A percentile compares a stretch with the other conserved stretches of the same genome.
Evolutionary conservation across 2,329 filamentous ascomycete species (phyloP).

Genomic region (Coniochaeta sp.): DNA sequence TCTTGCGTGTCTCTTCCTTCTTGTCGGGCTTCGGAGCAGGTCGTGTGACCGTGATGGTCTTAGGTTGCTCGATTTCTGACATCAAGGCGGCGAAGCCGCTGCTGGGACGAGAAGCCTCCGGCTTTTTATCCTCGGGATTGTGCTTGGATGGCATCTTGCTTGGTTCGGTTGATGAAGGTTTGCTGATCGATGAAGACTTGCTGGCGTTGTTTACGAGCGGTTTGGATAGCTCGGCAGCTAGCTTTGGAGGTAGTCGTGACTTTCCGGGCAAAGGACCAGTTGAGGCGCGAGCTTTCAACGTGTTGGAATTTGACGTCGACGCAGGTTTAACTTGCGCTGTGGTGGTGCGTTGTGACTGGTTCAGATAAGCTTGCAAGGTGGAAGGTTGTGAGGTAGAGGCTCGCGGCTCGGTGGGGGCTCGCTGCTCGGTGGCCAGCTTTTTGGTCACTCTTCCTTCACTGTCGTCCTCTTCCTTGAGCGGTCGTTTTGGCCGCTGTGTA

Average conservation of each 20-base stretch:
- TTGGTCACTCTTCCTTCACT: conserved; percentile 26
- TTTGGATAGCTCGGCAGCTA: conserved; percentile 15
- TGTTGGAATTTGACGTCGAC: background rate
- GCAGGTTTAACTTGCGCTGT: background rate
- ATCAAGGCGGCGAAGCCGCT: conserved; percentile 43
- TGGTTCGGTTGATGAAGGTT: conserved; percentile 22
- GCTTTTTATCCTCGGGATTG: conserved; percentile 11
- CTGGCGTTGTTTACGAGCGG: conserved; percentile 14
- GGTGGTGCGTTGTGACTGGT: conserved; percentile 5
- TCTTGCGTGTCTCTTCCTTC: conserved; percentile 37
- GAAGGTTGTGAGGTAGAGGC: background rate
- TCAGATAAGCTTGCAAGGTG: conserved; percentile 7
- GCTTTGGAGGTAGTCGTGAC: conserved; percentile 34
- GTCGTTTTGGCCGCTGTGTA: conserved; percentile 22
- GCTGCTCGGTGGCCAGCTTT: conserved; percentile 26
- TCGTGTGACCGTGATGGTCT: conserved; percentile 35
- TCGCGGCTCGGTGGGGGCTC: background rate
- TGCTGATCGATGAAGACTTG: background rate
- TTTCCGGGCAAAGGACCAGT: conserved; percentile 37
- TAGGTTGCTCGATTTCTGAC: conserved; percentile 41
- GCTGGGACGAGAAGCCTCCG: conserved; percentile 24
- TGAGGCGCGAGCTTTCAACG: conserved; percentile 18
- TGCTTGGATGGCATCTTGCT: conserved; percentile 6
- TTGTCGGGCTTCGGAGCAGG: conserved; percentile 28
- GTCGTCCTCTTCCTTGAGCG: conserved; percentile 35